These are phyloP conservation scores for Fusarium odoratissimum DNA, from an alignment of 2,329 filamentous ascomycete species.

Conservation along the genomic window DNA sequence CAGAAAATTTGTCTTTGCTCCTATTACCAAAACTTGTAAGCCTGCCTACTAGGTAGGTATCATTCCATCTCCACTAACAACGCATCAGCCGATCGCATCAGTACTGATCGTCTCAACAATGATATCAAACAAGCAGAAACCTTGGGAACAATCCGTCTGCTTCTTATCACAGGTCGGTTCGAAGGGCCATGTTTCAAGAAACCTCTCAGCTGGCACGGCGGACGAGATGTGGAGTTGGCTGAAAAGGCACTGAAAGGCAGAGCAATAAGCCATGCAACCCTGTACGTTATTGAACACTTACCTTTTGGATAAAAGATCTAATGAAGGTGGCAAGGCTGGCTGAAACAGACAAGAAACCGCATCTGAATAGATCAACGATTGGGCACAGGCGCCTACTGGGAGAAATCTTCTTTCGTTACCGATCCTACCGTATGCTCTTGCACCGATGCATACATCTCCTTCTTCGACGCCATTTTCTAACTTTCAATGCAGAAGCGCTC, in stretches of 20 bases:
- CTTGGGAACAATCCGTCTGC: slow-evolving; percentile 34
- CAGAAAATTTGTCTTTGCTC: slow-evolving; percentile 27
- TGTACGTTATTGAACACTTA: slow-evolving; percentile 9
- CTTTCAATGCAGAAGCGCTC: slow-evolving; percentile 28
- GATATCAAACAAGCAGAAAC: background rate
- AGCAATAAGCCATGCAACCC: slow-evolving; percentile 39
- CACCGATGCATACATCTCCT: background rate
- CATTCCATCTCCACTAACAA: background rate
- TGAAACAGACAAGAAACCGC: no score
- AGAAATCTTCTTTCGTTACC: slow-evolving; percentile 36
- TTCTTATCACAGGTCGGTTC: background rate
- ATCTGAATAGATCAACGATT: no score
- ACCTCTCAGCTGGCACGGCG: no score
- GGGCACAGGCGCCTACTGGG: background rate
- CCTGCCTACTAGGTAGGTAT: fast-evolving
- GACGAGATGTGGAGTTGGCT: background rate
- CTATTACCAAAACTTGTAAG: slow-evolving; percentile 16
- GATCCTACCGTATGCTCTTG: slow-evolving; percentile 32
- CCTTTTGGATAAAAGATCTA: no score
- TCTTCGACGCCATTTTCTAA: background rate
- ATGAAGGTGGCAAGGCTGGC: no score
- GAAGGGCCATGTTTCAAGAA: no score
- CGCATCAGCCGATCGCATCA: background rate
- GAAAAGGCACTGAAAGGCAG: slow-evolving; percentile 46
- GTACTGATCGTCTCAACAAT: background rate